Evolutionary conservation across 495 filamentous ascomycete genomes (phyloP).

Genomic region (Podospora pseudocomata): DNA sequence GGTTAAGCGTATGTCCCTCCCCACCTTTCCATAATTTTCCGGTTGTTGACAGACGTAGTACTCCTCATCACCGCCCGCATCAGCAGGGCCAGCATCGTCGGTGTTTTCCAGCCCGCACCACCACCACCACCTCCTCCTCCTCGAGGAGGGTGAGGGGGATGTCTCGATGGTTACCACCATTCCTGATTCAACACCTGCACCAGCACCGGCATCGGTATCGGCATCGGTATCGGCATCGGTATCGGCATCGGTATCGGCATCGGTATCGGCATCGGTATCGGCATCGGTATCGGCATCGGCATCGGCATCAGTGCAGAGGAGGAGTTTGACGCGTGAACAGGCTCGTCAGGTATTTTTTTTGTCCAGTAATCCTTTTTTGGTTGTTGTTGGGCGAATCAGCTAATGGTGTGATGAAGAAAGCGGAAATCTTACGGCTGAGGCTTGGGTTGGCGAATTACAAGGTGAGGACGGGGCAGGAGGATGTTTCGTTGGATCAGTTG

Average conservation of each 20-base stretch:
- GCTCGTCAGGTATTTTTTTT: constrained; percentile 36
- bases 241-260: too few species aligned
- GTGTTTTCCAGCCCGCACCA: not conserved
- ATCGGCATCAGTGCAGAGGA: too few species aligned
- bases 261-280: too few species aligned
- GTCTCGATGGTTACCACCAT: constrained; percentile 37
- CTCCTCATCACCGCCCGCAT: constrained; percentile 21
- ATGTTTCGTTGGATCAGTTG: constrained; percentile 46
- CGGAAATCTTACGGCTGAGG: constrained; percentile 47
- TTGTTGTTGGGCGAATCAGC: too few species aligned
- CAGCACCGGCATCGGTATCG: too few species aligned
- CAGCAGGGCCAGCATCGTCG: not conserved
- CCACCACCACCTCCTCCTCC: not conserved
- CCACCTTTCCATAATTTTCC: too few species aligned
- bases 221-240: too few species aligned
- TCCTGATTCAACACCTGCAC: constrained; percentile 15
- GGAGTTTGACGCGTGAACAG: constrained; percentile 39
- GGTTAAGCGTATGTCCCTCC: not conserved
- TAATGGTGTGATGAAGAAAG: constrained; percentile 36
- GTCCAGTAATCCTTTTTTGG: too few species aligned
- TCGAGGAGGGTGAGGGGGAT: constrained; percentile 30
- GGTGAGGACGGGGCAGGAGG: constrained; percentile 49
- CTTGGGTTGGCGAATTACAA: constrained; percentile 53
- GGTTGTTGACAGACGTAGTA: not conserved
- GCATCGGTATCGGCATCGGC: too few species aligned